Conservation (phyloP, 306 rosid genomes). For the Vigna radiata region DNA sequence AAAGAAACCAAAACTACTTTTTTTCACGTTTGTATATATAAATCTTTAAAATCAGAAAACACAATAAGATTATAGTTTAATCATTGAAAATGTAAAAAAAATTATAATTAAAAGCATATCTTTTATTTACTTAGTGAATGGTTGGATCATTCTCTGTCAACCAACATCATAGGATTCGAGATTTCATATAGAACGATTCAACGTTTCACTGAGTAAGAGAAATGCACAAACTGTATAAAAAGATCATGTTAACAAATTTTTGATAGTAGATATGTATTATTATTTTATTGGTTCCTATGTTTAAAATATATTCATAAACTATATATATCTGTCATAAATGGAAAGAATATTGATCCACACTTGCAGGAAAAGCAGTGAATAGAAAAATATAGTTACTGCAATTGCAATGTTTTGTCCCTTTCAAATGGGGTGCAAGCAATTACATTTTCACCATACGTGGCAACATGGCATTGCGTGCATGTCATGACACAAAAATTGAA, state of each 20-base stretch:
- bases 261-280: too few relatives aligned
- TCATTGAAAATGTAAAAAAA: neutral
- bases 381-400: slow-evolving; percentile 29
- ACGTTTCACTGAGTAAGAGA: slow-evolving; percentile 36
- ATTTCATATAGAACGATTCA: slow-evolving; percentile 34
- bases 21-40: neutral
- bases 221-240: neutral
- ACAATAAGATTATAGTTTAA: neutral
- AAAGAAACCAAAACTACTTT: neutral
- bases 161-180: slow-evolving; percentile 15
- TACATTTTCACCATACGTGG: slow-evolving; percentile 40
- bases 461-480: slow-evolving; percentile 42
- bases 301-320: too few relatives aligned
- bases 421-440: slow-evolving; percentile 17
- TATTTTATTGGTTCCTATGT: too few relatives aligned
- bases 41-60: neutral
- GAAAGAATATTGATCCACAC: slow-evolving; percentile 16
- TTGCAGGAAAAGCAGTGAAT: slow-evolving; percentile 19
- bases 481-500: slow-evolving; percentile 35
- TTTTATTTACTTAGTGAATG: slow-evolving; percentile 45
- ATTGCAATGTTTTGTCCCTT: slow-evolving; percentile 34
- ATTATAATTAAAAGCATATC: too few relatives aligned
- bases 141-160: slow-evolving; percentile 46
- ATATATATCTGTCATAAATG: neutral
- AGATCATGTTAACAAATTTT: too few relatives aligned